A percentile compares a stretch with the other conserved stretches of the same genome.
Evolutionary conservation across 208 protist genomes (phyloP).

Genomic region (Leishmania aethiopica): DNA sequence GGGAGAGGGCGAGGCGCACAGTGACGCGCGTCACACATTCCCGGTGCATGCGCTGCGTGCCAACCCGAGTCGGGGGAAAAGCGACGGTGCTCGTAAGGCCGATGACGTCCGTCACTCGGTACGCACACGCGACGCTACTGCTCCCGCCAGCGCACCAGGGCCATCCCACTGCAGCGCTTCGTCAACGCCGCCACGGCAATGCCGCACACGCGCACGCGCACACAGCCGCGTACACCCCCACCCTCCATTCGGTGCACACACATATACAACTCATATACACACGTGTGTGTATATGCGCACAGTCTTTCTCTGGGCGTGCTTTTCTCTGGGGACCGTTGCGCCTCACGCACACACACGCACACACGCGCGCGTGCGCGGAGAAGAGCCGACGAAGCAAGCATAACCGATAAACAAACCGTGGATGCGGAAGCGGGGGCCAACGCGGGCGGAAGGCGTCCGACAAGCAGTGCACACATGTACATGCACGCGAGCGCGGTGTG

Average conservation of each 20-base stretch:
- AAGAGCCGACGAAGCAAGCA: background rate
- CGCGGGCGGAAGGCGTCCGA: background rate
- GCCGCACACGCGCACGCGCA: background rate
- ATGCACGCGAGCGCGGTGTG: background rate
- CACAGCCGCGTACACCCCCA: background rate
- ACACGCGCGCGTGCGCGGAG: background rate
- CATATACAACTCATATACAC: background rate
- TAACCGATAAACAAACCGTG: background rate
- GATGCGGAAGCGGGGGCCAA: background rate
- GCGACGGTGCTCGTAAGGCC: background rate
- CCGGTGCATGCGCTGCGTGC: background rate
- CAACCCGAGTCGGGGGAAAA: background rate
- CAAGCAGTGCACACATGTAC: background rate
- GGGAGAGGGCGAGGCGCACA: background rate
- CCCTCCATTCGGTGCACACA: background rate
- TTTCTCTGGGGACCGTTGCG: background rate
- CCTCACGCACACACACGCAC: background rate
- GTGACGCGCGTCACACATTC: background rate
- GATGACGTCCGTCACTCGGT: background rate
- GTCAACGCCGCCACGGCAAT: background rate
- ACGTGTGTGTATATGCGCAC: too few species aligned
- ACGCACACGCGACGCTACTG: background rate
- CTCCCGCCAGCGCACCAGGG: background rate
- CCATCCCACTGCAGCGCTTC: background rate
- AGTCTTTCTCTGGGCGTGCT: background rate